Evolutionary conservation across 2,329 filamentous ascomycete species (phyloP), one percentile per base, ranked within the genome.

Genomic region (Xylaria digitata): DNA sequence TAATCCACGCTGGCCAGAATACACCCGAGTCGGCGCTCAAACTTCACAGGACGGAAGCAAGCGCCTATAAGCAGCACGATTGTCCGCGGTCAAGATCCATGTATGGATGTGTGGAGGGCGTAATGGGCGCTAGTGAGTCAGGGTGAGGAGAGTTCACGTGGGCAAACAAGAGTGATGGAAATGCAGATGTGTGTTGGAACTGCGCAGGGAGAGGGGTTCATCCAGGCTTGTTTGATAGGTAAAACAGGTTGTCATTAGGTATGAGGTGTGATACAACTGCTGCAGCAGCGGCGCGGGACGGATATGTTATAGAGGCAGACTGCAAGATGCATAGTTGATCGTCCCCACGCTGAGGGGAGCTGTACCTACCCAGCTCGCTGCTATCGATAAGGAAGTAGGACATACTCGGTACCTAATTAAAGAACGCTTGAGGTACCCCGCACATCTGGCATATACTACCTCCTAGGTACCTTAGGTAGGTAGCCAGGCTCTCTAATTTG

Each of bases 1-100:
- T 49, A 34, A 21, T 48, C 26, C 42, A 43, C 50, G 23, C 26
- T 2, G 30, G 32, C 34, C 13, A 32, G 34, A 17, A 62, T 50
- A 26, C 55, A 34, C 55, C 61, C 40, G 17, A 54, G 54, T 50
- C 15, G n/a, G 21, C 19, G 6, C 37, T 37, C 59, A 23, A 42
- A 43, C 42, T 59, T 50, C 7, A 23, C 19, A 32, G 42, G 49
- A 48, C 45, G 45, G 40, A 45, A 56, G 42, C 19, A 60, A 54
- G 65, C 59, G 58, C 67, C 58, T 70, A 62, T 58, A 46, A 58
- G 60, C 46, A 67, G 56, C 63, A 57, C 60, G 42, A 43, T 45
- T 45, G 53, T 57, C 63, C 49, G 40, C 32, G 50, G 34, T 49
- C 60, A 63, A 64, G 52, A 49, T 64, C 63, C 67, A 69, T 69